Evolutionary conservation across 305 asterid genomes (phyloP), one percentile per base, ranked within the genome.

Genomic region (Solanum hybrid): DNA sequence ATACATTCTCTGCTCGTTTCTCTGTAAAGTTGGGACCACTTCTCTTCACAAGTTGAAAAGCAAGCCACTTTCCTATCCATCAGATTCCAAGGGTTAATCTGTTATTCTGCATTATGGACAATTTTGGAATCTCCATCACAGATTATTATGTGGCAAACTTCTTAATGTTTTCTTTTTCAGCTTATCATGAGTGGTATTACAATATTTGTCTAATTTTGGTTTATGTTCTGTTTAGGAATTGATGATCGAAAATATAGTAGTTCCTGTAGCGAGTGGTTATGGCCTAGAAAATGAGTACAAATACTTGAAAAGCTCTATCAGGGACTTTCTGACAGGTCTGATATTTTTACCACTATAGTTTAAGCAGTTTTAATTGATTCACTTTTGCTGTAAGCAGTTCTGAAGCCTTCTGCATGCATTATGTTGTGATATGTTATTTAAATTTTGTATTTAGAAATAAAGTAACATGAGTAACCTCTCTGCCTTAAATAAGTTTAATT

Each of bases 231-330:
- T 73, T 42, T 90, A 97, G 99, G 99, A 95, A 71, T 95, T 94
- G 98, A 94, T 93, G 97, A 92, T 97, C 84, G 99, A 96, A 89
- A 76, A 92, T 69, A 85, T 96, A 64, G 96, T 97, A 85, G 96
- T 95, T 89, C 97, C 98, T 22, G 94, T 95, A 31, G 99, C 99
- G 77, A 94, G 94, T 87, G 92, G 93, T 66, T 94, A 94, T 82
- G 96, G 96, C 93, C 92, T 97, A 40, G 94, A 93, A 38, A 79
- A 92, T 27, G 99, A 97, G 91, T 97, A 96, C 88, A 93, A 91
- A 5, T 97, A 97, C 94, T 92, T 97, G 94, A 97, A 97, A 93
- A 92, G 91, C 93, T 97, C 99, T 60, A 94, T 97, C 91, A 91
- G 92, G 91, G 96, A 92, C 82, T 96, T 90, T 93, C 91, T 95